Base-by-base conservation (phyloP, 352 stramenopile species). In the Globisporangium middletonii region DNA sequence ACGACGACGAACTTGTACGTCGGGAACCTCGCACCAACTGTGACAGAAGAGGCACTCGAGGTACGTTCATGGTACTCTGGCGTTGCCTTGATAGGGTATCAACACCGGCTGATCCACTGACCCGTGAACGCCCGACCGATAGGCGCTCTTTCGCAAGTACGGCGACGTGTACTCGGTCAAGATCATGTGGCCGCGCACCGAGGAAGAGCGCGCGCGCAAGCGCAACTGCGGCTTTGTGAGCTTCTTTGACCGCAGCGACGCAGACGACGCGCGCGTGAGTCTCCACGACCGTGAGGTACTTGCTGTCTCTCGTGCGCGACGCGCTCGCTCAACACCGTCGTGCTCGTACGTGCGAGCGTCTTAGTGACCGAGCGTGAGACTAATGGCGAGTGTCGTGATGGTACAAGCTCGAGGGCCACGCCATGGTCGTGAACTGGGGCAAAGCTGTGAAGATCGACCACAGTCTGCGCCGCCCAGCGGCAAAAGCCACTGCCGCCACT, bases 141-240 rank as follows among this genome's bases (percentile, higher is more conserved):
- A 85, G 69, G 69, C 83, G 30, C 64, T 91, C 38, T 98, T 98
- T 78, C 67, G 77, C 47, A 72, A 80, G 59, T 98, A 86, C 69
- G 95, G 95, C 61, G 75, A 93, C 43, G 79, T 98, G 30, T 92
- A 97, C 75, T 98, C 88, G 41, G 82, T 99, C 43, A 99, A 99
- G 69, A 97, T 99, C 67, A 99, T 99, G 96, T 99, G 95, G 95
- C 95, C 96, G n/a, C 79, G 96, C 28, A 97, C 86, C 0, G 82
- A 96, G 42, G 94, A 98, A 67, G 96, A 99, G 69, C 71, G 88
- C 50, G 67, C 70, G 18, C 83, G 94, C 38, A 88, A 83, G 49
- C 78, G 93, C 13, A 97, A 98, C 64, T 96, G 86, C 27, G 95
- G 89, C 30, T 99, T 99, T 77, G 94, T 99, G 27, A 98, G 87